Base-by-base conservation (phyloP, 1,139 yeast species). In the Eremothecium sinecaudum region DNA sequence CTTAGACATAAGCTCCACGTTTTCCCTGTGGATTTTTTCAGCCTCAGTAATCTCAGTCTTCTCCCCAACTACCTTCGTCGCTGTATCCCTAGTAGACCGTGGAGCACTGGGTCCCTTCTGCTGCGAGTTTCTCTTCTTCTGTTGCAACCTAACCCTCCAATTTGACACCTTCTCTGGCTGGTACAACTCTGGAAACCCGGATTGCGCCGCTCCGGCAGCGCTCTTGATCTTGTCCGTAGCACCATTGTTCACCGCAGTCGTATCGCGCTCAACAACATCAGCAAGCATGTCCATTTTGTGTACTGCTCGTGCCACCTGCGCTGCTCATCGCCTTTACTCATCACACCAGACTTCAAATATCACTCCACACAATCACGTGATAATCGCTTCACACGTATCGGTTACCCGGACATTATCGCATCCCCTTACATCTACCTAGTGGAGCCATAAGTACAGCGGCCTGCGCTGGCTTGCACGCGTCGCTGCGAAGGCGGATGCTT, bases 11-110 rank as follows among this genome's bases (percentile, higher is more conserved):
- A 67, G 64, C 28, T 74, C 73, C 43, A 80, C 53, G 55, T 87
- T 87, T 50, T 87, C 95, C 37, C 69, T 56, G 54, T 83, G 90
- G 22, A 87, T 82, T 50, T 71, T 69, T 46, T 79, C 87, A 1
- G 78, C 72, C 47, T 83, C 94, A 39, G 51, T 50, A 5, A 42
- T 46, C 37, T 41, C 44, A 12, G n/a, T 12, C 18, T 16, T 18
- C n/a, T 12, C 20, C 18, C 9, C 20, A 9, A 11, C 12, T 18
- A 9, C 10, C 12, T 18, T 21, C 10, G 18, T 7, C n/a, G 17
- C n/a, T 16, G 12, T 7, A 17, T 12, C 24, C 42, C 38, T 4
- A 45, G 45, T 3, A 44, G 31, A 28, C 10, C 10, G 22, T n/a
- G n/a, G n/a, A n/a, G n/a, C n/a, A n/a, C n/a, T n/a, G n/a, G n/a